Evolutionary conservation across 2,329 filamentous ascomycete species (phyloP).

Genomic region (Calycina herbarum): DNA sequence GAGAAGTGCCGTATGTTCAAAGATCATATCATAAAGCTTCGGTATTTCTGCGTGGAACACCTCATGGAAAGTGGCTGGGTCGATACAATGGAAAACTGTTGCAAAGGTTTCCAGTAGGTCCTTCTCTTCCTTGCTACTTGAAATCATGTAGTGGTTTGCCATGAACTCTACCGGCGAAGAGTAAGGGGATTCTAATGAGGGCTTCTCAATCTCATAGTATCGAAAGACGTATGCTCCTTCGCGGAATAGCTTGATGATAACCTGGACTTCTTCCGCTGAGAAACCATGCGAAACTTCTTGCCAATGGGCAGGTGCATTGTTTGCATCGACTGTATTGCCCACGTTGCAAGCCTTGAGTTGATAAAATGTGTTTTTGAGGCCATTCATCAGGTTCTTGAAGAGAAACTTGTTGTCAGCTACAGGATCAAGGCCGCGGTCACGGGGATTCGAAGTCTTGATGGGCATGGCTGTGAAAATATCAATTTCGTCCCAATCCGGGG

Average conservation of each 20-base stretch:
- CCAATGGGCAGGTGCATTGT: constrained; percentile 86
- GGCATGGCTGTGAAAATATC: constrained; percentile 97
- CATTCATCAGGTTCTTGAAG: constrained; percentile 94
- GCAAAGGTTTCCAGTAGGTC: constrained; percentile 96
- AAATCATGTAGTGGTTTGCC: constrained; percentile 92
- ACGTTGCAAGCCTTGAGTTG: constrained; percentile 90
- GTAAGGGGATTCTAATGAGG: constrained; percentile 68
- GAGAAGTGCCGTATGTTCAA: constrained; percentile 89
- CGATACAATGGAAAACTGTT: constrained; percentile 97
- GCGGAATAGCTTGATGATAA: constrained; percentile 95
- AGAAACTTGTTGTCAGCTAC: constrained; percentile 97
- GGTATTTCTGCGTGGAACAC: constrained; percentile 98
- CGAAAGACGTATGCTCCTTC: constrained; percentile 95
- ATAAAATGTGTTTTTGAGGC: constrained; percentile 94
- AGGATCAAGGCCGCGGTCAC: constrained; percentile 85
- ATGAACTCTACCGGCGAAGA: constrained; percentile 87
- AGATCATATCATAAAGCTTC: constrained; percentile 95
- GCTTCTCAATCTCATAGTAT: constrained; percentile 91
- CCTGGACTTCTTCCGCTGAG: constrained; percentile 92
- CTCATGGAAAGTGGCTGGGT: constrained; percentile 97
- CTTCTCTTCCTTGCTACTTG: constrained; percentile 94
- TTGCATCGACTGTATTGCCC: constrained; percentile 67
- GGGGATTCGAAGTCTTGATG: constrained; percentile 90
- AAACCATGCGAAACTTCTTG: constrained; percentile 94
- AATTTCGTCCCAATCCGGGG: constrained; percentile 95